Evolutionary conservation across 768 basidiomycete genomes (phyloP).

Genomic region (Auricularia auricula-judae): DNA sequence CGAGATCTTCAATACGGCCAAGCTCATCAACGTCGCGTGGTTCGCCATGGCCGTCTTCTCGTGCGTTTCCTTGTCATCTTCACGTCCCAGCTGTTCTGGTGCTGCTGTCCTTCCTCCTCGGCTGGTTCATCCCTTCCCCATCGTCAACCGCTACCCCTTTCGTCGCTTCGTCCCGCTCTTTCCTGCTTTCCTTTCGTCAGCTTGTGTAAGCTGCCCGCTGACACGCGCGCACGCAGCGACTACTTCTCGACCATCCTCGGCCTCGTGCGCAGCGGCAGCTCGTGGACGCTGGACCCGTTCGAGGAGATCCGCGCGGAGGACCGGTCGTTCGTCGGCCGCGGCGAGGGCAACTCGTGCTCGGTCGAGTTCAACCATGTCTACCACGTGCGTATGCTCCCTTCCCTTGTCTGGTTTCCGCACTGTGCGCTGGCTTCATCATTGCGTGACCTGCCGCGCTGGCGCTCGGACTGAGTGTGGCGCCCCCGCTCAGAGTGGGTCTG

Average conservation of each 20-base stretch:
- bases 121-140: too few relatives aligned
- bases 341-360: conserved; percentile 67
- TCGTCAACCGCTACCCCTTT: too few relatives aligned
- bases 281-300: conserved; percentile 65
- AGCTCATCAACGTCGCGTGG: conserved; percentile 22
- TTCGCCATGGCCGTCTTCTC: conserved; percentile 43
- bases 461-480: conserved; percentile 6
- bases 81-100: too few relatives aligned
- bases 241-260: conserved; percentile 76
- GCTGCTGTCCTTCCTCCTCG: too few relatives aligned
- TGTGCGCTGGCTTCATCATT: background rate
- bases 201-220: background rate
- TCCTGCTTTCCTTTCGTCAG: too few relatives aligned
- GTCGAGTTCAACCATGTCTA: conserved; percentile 52
- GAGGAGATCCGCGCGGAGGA: conserved; percentile 20
- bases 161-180: background rate
- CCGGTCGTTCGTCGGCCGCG: conserved; percentile 30
- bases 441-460: background rate
- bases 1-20: conserved; percentile 76
- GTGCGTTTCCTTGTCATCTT: background rate
- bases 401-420: background rate
- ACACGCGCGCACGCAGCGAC: conserved; percentile 24
- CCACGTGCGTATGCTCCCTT: conserved; percentile 12
- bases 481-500: too few relatives aligned
- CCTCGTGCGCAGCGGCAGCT: conserved; percentile 61